Conservation (phyloP, 2,329 filamentous ascomycete species). For the Monosporascus sp. region DNA sequence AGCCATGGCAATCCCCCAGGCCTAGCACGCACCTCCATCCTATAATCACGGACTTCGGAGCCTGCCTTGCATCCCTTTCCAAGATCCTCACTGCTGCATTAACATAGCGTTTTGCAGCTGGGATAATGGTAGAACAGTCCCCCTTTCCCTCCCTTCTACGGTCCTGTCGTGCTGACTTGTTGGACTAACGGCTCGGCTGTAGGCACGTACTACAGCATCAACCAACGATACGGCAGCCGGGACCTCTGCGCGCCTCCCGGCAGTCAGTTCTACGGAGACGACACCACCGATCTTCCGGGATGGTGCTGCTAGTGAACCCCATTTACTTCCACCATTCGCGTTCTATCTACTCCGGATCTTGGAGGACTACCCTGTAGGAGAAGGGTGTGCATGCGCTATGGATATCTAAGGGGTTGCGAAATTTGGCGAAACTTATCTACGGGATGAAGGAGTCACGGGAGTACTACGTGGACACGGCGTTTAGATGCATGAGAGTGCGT, state of each 20-base stretch:
- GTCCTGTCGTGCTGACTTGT: not conserved
- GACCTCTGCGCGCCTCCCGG: slow-evolving; percentile 15
- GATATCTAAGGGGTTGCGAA: no score
- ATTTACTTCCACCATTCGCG: not conserved
- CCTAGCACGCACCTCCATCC: not conserved
- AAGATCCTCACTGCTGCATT: not conserved
- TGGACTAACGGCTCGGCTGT: not conserved
- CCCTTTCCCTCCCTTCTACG: not conserved
- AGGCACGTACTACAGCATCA: slow-evolving; percentile 19
- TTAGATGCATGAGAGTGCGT: no score
- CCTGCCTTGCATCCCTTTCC: not conserved
- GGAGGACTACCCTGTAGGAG: no score
- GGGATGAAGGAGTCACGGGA: no score
- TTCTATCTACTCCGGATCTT: not conserved
- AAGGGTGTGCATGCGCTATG: not conserved
- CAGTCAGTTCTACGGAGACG: slow-evolving; percentile 10
- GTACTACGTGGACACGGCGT: no score
- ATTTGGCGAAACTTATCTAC: no score
- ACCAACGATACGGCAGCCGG: slow-evolving; percentile 6
- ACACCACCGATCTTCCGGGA: slow-evolving; percentile 11
- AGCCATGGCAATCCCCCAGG: not conserved
- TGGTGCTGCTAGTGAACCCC: slow-evolving; percentile 11
- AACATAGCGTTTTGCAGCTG: not conserved
- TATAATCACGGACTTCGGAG: not conserved
- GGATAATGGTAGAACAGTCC: slow-evolving; percentile 9